Evolutionary conservation across 1,139 yeast species (phyloP), one percentile per base, ranked within the genome.

Genomic region (Magnusiomyces tetraspermus): DNA sequence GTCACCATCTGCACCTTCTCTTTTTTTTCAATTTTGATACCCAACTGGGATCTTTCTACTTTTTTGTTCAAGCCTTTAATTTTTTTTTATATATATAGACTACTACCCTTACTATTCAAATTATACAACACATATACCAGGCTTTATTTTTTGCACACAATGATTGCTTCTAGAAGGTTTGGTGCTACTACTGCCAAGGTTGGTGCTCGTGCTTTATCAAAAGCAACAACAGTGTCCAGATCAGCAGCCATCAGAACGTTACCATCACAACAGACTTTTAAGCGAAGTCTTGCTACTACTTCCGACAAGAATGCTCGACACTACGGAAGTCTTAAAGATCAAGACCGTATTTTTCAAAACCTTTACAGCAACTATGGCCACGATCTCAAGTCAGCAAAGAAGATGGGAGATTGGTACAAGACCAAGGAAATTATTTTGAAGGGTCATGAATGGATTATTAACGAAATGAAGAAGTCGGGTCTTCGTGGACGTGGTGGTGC

Each of bases 401-500:
- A 78, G 64, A 83, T 84, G 80, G 95, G 95, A 50, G 95, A 86
- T 69, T 86, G 95, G 95, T 75, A 85, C 72, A 86, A 86, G 74
- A 86, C 95, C 63, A 86, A 86, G 71, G 95, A 86, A 71, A 80
- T 86, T 60, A 68, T 86, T 48, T 72, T 80, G 58, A 86, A 86
- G 70, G 95, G 95, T 51, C 90, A 86, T 68, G 79, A 79, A 58
- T 86, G 95, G 95, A 85, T 85, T 67, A 85, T 85, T 64, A 86
- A 83, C 64, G 94, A 86, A 70, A 81, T 85, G 75, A 86, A 86
- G 69, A 79, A 81, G 65, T 82, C 90, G 10, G 95, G 95, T 21
- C 76, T 86, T 60, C 80, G 95, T 70, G 95, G 95, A 54, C 82
- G 95, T 72, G 95, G 95, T 57, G 95, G 95, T 63, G 95, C 95